These are phyloP conservation scores for Agrocybe chaxingu DNA, from an alignment of 768 basidiomycete species.

Conservation along the genomic window DNA sequence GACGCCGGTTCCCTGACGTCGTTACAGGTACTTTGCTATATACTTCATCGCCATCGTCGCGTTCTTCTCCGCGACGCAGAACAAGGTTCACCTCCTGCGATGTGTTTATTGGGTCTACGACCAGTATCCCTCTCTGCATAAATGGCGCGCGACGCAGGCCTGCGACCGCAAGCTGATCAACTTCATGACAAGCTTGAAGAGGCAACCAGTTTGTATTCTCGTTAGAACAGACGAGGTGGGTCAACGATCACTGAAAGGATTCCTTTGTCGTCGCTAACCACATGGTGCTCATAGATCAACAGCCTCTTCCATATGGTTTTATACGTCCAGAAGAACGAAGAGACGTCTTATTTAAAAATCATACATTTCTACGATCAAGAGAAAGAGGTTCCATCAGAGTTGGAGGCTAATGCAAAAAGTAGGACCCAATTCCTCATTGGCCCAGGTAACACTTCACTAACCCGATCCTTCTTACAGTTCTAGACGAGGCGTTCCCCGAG, in stretches of 20 bases:
- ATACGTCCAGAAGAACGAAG: conserved; percentile 67
- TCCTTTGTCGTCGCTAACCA: not conserved
- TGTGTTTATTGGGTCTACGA: conserved; percentile 64
- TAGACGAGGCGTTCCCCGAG: conserved; percentile 51
- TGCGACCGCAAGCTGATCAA: conserved; percentile 43
- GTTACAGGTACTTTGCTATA: conserved; percentile 53
- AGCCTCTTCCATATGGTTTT: conserved; percentile 59
- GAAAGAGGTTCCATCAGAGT: conserved; percentile 57
- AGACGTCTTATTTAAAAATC: conserved; percentile 66
- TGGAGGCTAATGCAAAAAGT: conserved; percentile 73
- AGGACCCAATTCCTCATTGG: conserved; percentile 6
- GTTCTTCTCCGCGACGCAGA: conserved; percentile 47
- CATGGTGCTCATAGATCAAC: conserved; percentile 48
- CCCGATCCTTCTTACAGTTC: conserved; percentile 16
- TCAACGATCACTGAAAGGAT: not conserved
- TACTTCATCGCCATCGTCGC: conserved; percentile 52
- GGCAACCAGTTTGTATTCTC: conserved; percentile 57
- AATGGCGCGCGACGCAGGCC: conserved; percentile 28
- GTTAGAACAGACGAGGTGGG: conserved; percentile 65
- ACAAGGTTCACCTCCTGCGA: conserved; percentile 51
- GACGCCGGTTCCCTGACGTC: not conserved
- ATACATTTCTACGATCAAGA: conserved; percentile 61
- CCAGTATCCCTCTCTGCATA: conserved; percentile 49
- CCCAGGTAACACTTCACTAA: not conserved
- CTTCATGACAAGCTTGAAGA: conserved; percentile 42